Evolutionary conservation across 768 basidiomycete species (phyloP).

Genomic region (Boletus rubescentipes): DNA sequence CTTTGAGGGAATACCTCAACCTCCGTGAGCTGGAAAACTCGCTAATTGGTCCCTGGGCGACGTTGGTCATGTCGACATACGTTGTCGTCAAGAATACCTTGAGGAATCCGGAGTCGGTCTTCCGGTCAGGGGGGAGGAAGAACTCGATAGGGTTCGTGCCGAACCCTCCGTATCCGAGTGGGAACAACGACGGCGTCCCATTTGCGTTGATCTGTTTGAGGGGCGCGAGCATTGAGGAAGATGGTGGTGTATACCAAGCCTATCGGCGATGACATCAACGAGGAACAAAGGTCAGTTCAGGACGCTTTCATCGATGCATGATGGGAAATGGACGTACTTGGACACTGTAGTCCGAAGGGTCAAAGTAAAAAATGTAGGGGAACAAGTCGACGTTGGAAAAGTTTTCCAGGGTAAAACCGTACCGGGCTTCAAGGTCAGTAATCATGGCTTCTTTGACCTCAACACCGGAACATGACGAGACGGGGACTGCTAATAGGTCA

Average conservation of each 20-base stretch:
- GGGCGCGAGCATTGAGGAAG: constrained; percentile 5
- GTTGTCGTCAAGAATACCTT: constrained; percentile 21
- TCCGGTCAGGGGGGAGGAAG: not conserved
- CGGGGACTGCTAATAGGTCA: constrained; percentile 6
- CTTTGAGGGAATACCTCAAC: not conserved
- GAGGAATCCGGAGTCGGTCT: constrained; percentile 21
- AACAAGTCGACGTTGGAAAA: constrained; percentile 16
- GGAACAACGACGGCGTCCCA: constrained; percentile 13
- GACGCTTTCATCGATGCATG: too few species aligned
- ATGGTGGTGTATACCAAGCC: constrained; percentile 19
- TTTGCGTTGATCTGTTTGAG: not conserved
- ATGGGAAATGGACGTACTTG: constrained; percentile 9
- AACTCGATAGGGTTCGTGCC: constrained; percentile 21
- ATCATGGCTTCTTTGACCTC: constrained; percentile 12
- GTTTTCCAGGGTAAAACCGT: constrained; percentile 21
- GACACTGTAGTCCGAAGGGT: constrained; percentile 21
- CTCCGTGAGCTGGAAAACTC: not conserved
- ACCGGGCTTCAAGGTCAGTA: constrained; percentile 8
- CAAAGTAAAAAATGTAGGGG: constrained; percentile 26
- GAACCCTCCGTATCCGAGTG: constrained; percentile 22
- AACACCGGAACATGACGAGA: not conserved
- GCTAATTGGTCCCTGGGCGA: constrained; percentile 8
- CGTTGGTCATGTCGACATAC: constrained; percentile 19
- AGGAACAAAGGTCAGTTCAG: not conserved
- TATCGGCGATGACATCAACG: not conserved